These are phyloP conservation scores for Globisporangium iwayamae DNA, from an alignment of 352 stramenopile genomes.

Conservation along the genomic window DNA sequence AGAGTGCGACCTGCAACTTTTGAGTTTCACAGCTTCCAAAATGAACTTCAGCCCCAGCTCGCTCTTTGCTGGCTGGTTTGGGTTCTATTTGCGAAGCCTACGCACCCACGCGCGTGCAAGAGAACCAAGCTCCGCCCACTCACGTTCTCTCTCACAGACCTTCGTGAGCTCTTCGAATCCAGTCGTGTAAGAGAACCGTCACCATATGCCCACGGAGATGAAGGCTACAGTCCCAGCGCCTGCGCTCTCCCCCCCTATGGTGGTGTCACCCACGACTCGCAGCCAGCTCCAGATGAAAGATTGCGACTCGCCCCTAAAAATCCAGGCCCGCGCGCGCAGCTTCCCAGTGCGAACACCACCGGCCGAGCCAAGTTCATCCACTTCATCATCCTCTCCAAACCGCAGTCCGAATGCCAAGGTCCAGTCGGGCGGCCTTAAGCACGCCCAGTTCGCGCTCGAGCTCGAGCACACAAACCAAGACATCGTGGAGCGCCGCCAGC, in stretches of 20 bases:
- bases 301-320: slow-evolving; percentile 7
- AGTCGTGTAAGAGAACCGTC: slow-evolving; percentile 1
- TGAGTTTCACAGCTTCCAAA: slow-evolving; percentile 5
- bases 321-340: slow-evolving; percentile 15
- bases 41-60: not conserved
- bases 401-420: not conserved
- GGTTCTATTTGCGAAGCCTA: slow-evolving; percentile 2
- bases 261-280: not conserved
- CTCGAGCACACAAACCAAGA: slow-evolving; percentile 22
- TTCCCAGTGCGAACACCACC: slow-evolving; percentile 10
- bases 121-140: not conserved
- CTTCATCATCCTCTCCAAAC: not conserved
- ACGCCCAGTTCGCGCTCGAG: slow-evolving; percentile 14
- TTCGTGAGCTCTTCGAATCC: slow-evolving; percentile 1
- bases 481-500: slow-evolving; percentile 2
- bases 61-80: not conserved
- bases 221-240: not conserved
- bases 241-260: not conserved
- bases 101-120: not conserved
- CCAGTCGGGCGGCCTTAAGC: not conserved
- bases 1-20: slow-evolving; percentile 3
- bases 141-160: not conserved
- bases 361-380: not conserved
- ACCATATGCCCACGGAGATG: not conserved
- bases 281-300: slow-evolving; percentile 9